Base-by-base conservation (phyloP, 163 green algal species). In the Scenedesmus sp. region DNA sequence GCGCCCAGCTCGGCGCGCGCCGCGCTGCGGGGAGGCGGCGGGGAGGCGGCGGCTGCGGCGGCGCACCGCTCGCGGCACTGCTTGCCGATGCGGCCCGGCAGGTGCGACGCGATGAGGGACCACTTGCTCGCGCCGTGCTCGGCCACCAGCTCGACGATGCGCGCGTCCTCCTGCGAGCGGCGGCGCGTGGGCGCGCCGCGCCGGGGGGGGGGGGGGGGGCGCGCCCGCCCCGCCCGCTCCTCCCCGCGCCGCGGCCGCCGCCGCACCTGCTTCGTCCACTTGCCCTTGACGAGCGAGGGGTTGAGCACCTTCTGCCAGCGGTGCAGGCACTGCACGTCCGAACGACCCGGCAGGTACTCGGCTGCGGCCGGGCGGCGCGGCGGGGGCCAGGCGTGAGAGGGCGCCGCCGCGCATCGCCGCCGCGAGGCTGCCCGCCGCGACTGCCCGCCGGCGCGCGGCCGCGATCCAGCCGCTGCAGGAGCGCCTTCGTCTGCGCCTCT, bases 241-340 rank as follows among this genome's bases (percentile, higher is more conserved):
- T 44, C 15, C 7, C 1, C 20, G 13, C 4, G 56, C 24, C 13
- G 29, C 6, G 33, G 22, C 56, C 4, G 28, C n/a, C 10, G 56
- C 56, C 42, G 57, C 31, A 80, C 71, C 71, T 80, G 53, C 20
- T 63, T 62, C 20, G 58, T 95, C 93, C 93, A 97, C 26, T 86
- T 82, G 4, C 92, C 91, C 75, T 97, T 97, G 60, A 95, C 86
- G 7, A 97, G 78, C 10, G 92, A 87, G 1, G 93, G 93, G 75
- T 97, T 97, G 31, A 97, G 88, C 26, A 97, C 93, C 77, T 97
- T 97, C 78, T 97, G 92, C 93, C 93, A 97, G 24, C 93, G 81
- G 82, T 97, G 93, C 42, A 97, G 86, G 78, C 93, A 97, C 85
- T 97, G 93, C n/a, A 97, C 92, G 72, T 97, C 93, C 26, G 84